phyloP scores from a whole-genome alignment of 495 filamentous ascomycete species.

The Penicillium taxi region DNA sequence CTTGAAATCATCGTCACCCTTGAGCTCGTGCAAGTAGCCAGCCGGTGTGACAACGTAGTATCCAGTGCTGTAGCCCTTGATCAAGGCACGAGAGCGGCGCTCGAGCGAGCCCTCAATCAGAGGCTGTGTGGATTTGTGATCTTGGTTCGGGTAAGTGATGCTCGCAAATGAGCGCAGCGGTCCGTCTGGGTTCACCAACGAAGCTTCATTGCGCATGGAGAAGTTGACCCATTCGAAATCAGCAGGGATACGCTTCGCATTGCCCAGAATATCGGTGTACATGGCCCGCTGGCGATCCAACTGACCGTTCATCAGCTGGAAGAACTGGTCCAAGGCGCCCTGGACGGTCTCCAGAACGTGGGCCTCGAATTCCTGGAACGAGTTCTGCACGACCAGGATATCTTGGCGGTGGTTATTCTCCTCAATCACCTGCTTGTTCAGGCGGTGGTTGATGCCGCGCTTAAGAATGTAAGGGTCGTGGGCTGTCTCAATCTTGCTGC shows the following conservation, averaged over 20 bases:
- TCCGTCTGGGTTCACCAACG: constrained; percentile 72
- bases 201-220: constrained; percentile 52
- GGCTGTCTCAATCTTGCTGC: constrained; percentile 50
- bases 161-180: constrained; percentile 61
- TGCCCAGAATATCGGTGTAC: constrained; percentile 73
- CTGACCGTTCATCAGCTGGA: constrained; percentile 66
- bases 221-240: constrained; percentile 94
- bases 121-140: constrained; percentile 69
- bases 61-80: constrained; percentile 65
- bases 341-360: constrained; percentile 82
- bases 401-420: constrained; percentile 94
- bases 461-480: constrained; percentile 87
- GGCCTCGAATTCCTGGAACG: constrained; percentile 79
- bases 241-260: constrained; percentile 70
- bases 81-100: constrained; percentile 73
- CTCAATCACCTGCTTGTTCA: constrained; percentile 84
- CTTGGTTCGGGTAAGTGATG: constrained; percentile 80
- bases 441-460: constrained; percentile 69
- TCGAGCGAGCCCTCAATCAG: constrained; percentile 82
- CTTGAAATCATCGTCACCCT: constrained; percentile 77
- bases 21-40: constrained; percentile 91
- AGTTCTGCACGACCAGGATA: constrained; percentile 77
- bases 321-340: constrained; percentile 69
- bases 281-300: constrained; percentile 70
- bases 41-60: constrained; percentile 87